phyloP scores from a whole-genome alignment of 164 flowering plant genomes.

The Chimonanthus salicifolius region DNA sequence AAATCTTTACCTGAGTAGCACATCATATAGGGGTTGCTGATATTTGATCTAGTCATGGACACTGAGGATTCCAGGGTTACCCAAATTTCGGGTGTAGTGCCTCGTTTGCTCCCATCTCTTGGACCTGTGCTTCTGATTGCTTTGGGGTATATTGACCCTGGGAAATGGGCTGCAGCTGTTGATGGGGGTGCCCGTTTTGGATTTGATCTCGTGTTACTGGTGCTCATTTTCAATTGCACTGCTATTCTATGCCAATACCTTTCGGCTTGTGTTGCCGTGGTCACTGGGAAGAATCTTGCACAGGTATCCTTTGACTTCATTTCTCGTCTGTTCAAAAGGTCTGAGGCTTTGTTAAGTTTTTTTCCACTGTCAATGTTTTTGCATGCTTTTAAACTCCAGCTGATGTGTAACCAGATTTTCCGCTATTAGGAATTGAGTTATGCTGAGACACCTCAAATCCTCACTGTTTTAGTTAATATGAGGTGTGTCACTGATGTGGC shows the following conservation, averaged over 20 bases:
- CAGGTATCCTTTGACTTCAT: constrained; percentile 44
- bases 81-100: constrained; percentile 22
- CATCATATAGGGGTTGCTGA: background rate
- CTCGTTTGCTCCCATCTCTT: constrained; percentile 49
- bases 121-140: constrained; percentile 64
- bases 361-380: background rate
- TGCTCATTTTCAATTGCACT: constrained; percentile 57
- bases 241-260: constrained; percentile 85
- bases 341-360: background rate
- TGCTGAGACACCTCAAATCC: no score
- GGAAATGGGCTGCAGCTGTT: constrained; percentile 88
- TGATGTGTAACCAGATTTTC: no score
- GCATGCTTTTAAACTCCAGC: background rate
- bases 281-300: constrained; percentile 79
- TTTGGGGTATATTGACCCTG: constrained; percentile 85
- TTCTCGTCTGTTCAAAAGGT: background rate
- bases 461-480: no score
- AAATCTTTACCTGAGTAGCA: constrained; percentile 9
- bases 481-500: no score
- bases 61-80: constrained; percentile 25
- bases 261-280: constrained; percentile 66
- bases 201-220: constrained; percentile 44
- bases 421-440: no score
- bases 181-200: constrained; percentile 96
- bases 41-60: constrained; percentile 35